Conservation (phyloP, 176 grass and related monocot genomes). For the Bothriochloa decipiens region DNA sequence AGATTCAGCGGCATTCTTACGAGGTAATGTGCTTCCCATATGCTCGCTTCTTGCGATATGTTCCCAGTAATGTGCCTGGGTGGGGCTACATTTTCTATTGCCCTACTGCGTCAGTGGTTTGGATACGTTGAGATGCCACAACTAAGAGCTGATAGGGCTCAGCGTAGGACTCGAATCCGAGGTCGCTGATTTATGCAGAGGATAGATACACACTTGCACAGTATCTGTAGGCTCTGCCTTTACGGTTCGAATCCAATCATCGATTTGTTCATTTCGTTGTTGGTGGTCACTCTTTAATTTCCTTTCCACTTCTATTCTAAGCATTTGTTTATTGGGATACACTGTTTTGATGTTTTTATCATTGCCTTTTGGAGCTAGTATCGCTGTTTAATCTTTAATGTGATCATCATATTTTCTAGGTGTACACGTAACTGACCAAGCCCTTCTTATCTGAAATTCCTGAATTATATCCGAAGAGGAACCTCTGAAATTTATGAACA, state of each 20-base stretch:
- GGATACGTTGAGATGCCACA: neutral
- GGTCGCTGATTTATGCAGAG: no score
- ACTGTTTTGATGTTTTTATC: no score
- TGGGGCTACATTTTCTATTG: neutral
- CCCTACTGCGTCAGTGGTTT: neutral
- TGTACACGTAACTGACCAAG: no score
- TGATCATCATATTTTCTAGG: no score
- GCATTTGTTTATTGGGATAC: neutral
- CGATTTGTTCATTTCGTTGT: neutral
- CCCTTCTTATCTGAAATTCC: neutral
- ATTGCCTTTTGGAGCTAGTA: no score
- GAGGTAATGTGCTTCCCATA: neutral
- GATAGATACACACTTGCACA: neutral
- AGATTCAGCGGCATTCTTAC: neutral
- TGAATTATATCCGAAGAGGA: neutral
- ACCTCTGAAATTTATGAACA: neutral
- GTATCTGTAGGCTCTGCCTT: neutral
- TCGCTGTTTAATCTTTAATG: no score
- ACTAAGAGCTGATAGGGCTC: neutral
- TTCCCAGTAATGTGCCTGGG: neutral
- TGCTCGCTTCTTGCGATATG: neutral
- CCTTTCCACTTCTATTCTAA: neutral
- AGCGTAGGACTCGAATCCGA: neutral
- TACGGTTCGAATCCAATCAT: neutral
- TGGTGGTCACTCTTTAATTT: neutral